Evolutionary conservation across 306 rosid genomes (phyloP).

Genomic region (Cyclanthera cordifolia): DNA sequence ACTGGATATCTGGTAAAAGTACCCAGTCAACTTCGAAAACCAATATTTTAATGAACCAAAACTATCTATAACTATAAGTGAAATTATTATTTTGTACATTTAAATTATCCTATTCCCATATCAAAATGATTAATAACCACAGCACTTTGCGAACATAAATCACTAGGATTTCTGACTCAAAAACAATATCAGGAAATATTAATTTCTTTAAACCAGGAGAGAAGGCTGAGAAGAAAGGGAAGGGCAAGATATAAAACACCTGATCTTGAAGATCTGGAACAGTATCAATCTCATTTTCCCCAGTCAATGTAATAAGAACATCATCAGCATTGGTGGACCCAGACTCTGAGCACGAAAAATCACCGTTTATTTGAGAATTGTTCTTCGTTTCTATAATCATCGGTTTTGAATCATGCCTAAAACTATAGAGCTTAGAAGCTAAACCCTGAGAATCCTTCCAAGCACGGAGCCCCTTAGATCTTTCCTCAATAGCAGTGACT

Average conservation of each 20-base stretch:
- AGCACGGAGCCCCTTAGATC: slow-evolving; percentile 75
- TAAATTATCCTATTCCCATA: neutral
- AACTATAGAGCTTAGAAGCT: slow-evolving; percentile 78
- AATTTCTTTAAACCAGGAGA: neutral
- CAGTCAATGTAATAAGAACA: slow-evolving; percentile 56
- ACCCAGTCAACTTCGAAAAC: neutral
- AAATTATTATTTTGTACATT: neutral
- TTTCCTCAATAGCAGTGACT: slow-evolving; percentile 65
- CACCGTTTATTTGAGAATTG: slow-evolving; percentile 35
- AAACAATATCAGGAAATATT: neutral
- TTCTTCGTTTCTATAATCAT: slow-evolving; percentile 36
- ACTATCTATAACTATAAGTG: neutral
- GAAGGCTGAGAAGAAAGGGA: neutral
- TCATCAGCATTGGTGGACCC: slow-evolving; percentile 85
- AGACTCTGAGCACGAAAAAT: slow-evolving; percentile 60
- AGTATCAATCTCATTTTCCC: slow-evolving; percentile 69
- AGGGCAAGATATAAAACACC: slow-evolving; percentile 13
- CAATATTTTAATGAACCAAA: neutral
- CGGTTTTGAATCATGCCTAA: slow-evolving; percentile 58
- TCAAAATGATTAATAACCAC: neutral
- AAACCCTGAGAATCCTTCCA: slow-evolving; percentile 82
- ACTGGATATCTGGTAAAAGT: neutral
- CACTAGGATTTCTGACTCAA: neutral
- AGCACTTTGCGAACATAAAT: neutral
- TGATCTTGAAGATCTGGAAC: slow-evolving; percentile 84